Evolutionary conservation across 371 early-diverging fungal genomes (phyloP).

Genomic region (Synchytrium microbalum): DNA sequence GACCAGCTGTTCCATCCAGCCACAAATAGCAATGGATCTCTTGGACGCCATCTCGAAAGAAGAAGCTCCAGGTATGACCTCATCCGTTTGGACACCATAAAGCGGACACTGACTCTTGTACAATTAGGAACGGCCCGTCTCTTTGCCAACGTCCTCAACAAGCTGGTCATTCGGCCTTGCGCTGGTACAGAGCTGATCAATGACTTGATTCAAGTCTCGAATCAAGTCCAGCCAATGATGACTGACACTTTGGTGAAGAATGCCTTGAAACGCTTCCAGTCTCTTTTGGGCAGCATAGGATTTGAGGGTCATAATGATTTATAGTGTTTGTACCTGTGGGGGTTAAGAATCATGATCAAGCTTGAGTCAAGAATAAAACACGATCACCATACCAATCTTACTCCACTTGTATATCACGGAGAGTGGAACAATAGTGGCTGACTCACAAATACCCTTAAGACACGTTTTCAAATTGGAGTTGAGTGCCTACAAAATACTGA

Average conservation of each 20-base stretch:
- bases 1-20: not conserved
- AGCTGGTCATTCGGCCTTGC: not conserved
- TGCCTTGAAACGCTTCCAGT: not conserved
- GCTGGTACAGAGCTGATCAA: not conserved
- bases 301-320: too few species aligned
- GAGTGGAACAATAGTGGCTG: too few species aligned
- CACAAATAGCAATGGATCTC: not conserved
- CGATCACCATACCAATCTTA: too few species aligned
- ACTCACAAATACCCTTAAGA: too few species aligned
- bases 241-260: not conserved
- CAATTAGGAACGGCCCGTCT: not conserved
- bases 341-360: too few species aligned
- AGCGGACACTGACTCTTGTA: not conserved
- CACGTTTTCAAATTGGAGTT: too few species aligned
- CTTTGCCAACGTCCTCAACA: not conserved
- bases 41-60: not conserved
- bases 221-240: not conserved
- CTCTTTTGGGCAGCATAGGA: too few species aligned
- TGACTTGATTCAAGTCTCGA: not conserved
- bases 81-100: not conserved
- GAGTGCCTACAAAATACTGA: too few species aligned
- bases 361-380: too few species aligned
- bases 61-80: not conserved
- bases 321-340: too few species aligned
- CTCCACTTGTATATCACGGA: too few species aligned